Evolutionary conservation across 306 rosid species (phyloP).

Genomic region (Prunus mume): DNA sequence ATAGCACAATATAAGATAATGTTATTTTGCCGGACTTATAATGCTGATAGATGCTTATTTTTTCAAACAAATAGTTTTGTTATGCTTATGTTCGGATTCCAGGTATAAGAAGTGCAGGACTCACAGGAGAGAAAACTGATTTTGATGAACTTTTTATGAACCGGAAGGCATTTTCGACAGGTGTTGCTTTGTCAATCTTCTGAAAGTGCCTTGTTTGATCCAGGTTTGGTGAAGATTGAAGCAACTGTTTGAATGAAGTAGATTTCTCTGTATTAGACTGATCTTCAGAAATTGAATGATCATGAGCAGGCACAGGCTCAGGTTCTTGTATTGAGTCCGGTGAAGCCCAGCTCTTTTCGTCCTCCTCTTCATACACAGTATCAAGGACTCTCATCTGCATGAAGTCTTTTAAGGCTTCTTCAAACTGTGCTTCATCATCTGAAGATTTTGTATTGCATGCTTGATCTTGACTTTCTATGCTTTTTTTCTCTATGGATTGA

Average conservation of each 20-base stretch:
- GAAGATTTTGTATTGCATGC: not conserved
- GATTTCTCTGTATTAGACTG: constrained; percentile 16
- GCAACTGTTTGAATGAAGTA: constrained; percentile 14
- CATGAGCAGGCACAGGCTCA: not conserved
- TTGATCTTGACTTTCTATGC: constrained; percentile 9
- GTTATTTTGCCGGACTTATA: not conserved
- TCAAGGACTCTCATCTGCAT: constrained; percentile 33
- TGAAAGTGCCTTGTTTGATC: constrained; percentile 13
- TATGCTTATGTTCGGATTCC: no score
- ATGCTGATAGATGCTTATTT: no score
- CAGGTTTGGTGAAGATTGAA: constrained; percentile 21
- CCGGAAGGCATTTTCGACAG: not conserved
- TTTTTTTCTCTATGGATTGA: not conserved
- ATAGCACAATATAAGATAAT: not conserved
- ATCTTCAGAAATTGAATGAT: not conserved
- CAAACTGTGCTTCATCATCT: constrained; percentile 10
- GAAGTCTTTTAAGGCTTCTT: constrained; percentile 15
- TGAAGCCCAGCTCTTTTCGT: constrained; percentile 28
- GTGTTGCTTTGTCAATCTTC: constrained; percentile 2
- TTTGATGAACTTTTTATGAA: constrained; percentile 19
- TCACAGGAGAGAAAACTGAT: constrained; percentile 19
- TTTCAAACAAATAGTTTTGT: no score
- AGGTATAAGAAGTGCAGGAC: not conserved
- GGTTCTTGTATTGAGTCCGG: constrained; percentile 16
- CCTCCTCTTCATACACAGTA: constrained; percentile 32